Percentiles rank a stretch among this genome's conserved stretches.
These are phyloP conservation scores for Kodamaea jinghongensis DNA, from an alignment of 805 yeast species.

Conservation along the genomic window DNA sequence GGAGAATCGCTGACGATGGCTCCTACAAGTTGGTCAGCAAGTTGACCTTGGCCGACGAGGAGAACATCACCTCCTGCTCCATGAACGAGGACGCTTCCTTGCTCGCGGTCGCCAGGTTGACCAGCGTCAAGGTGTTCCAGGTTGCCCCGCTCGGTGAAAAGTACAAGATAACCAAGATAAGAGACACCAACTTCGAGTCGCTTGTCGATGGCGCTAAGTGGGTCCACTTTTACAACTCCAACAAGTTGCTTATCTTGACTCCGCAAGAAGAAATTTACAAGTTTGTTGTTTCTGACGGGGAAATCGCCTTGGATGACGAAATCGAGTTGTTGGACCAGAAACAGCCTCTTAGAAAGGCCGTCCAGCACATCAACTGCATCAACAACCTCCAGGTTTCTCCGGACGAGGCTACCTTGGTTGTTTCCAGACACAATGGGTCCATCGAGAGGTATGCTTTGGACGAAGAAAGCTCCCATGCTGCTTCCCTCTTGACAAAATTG, in stretches of 20 bases:
- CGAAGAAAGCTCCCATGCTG: constrained; percentile 16
- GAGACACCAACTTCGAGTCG: constrained; percentile 40
- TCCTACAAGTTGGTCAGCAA: constrained; percentile 63
- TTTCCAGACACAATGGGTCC: constrained; percentile 64
- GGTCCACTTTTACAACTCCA: constrained; percentile 44
- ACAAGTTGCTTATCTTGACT: constrained; percentile 51
- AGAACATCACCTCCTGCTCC: constrained; percentile 68
- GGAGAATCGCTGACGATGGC: constrained; percentile 53
- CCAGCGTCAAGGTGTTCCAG: constrained; percentile 65
- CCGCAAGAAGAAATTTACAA: constrained; percentile 59
- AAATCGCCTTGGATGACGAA: constrained; percentile 38
- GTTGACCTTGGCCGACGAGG: constrained; percentile 68
- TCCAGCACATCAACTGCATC: constrained; percentile 50
- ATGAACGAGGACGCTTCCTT: constrained; percentile 63
- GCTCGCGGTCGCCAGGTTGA: constrained; percentile 69
- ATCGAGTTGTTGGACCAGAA: constrained; percentile 29
- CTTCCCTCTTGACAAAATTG: constrained; percentile 55
- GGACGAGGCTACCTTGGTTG: constrained; percentile 46
- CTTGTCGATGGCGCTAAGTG: constrained; percentile 55
- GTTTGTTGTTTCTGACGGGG: constrained; percentile 30
- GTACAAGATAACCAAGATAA: constrained; percentile 52
- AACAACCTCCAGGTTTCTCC: constrained; percentile 50
- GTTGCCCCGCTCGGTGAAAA: constrained; percentile 43
- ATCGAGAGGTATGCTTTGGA: constrained; percentile 49
- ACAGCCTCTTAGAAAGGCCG: constrained; percentile 11